phyloP scores from a whole-genome alignment of 805 yeast species.

The Grigorovia humatica region DNA sequence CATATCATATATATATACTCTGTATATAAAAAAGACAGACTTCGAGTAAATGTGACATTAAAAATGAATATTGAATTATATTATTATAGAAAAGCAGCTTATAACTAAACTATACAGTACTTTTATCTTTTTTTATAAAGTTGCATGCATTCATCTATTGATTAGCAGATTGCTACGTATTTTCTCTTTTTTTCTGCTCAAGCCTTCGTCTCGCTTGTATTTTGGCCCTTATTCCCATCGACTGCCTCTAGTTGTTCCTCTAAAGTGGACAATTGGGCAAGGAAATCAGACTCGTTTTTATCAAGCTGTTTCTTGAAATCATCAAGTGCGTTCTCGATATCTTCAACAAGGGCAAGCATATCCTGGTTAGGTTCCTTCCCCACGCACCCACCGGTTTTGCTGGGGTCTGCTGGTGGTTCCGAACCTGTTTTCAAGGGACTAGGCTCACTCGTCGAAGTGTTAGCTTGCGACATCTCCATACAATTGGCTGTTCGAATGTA shows the following conservation, averaged over 20 bases:
- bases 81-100: background rate
- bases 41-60: background rate
- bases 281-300: conserved; percentile 16
- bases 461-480: background rate
- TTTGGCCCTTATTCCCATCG: too few relatives aligned
- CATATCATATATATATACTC: background rate
- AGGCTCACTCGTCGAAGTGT: background rate
- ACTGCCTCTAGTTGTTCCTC: conserved; percentile 11
- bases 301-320: conserved; percentile 12
- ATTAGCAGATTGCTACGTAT: background rate
- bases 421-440: background rate
- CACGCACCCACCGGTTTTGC: too few relatives aligned
- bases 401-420: background rate
- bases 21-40: too few relatives aligned
- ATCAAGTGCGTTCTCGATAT: conserved; percentile 18
- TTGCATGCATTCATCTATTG: background rate
- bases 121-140: too few relatives aligned
- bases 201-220: too few relatives aligned
- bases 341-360: background rate
- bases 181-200: too few relatives aligned
- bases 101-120: background rate
- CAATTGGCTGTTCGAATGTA: background rate
- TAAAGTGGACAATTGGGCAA: conserved; percentile 9
- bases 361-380: too few relatives aligned
- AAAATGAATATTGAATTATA: background rate